Evolutionary conservation across 495 filamentous ascomycete genomes (phyloP).

Genomic region (Trichocladium antarcticum): DNA sequence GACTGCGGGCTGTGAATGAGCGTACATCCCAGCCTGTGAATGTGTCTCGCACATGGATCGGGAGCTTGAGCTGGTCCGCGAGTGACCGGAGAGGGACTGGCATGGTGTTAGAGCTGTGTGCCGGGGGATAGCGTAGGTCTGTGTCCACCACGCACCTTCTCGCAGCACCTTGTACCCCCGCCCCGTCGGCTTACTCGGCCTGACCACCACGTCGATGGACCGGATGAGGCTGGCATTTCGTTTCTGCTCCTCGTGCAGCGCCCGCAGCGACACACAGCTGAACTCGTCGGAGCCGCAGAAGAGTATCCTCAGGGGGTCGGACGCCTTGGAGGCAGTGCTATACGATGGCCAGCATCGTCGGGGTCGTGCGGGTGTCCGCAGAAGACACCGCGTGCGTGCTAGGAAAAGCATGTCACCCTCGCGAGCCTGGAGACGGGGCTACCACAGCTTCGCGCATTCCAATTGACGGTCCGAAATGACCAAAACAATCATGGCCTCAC

Average conservation of each 20-base stretch:
- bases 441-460: neutral
- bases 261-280: conserved; percentile 67
- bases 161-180: conserved; percentile 59
- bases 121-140: neutral
- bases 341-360: neutral
- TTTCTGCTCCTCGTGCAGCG: conserved; percentile 51
- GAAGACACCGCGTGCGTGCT: neutral
- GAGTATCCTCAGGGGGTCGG: conserved; percentile 67
- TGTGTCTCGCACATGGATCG: conserved; percentile 62
- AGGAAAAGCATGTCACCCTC: neutral
- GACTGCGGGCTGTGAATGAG: neutral
- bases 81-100: conserved; percentile 63
- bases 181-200: conserved; percentile 63
- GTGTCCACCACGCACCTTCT: conserved; percentile 43
- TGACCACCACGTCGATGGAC: conserved; percentile 81
- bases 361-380: neutral
- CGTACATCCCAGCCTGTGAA: conserved; percentile 72
- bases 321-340: conserved; percentile 13
- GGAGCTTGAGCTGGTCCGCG: conserved; percentile 50
- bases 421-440: neutral
- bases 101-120: neutral
- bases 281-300: conserved; percentile 95
- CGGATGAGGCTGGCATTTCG: conserved; percentile 47
- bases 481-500: no score
- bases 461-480: no score